Conservation (phyloP, 2,329 filamentous ascomycete species). For the Scedosporium minutisporum region DNA sequence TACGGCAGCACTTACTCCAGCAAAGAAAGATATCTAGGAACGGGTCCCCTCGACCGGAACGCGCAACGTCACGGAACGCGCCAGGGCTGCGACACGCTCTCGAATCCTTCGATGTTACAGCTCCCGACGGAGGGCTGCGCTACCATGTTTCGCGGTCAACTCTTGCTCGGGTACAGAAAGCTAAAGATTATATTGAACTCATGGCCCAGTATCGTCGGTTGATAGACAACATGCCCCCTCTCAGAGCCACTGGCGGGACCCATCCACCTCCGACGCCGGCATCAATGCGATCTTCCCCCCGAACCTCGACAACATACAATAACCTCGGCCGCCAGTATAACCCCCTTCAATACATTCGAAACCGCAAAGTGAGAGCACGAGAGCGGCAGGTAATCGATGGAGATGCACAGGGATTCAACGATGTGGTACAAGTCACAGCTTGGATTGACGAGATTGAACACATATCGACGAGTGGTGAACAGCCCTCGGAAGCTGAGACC, state of each 20-base stretch:
- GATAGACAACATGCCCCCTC: slow-evolving; percentile 66
- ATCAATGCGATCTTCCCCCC: slow-evolving; percentile 7
- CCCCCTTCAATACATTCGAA: slow-evolving; percentile 84
- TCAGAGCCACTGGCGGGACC: slow-evolving; percentile 24
- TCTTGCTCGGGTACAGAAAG: slow-evolving; percentile 71
- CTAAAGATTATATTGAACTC: slow-evolving; percentile 76
- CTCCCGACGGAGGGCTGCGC: slow-evolving; percentile 36
- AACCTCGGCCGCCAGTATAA: slow-evolving; percentile 68
- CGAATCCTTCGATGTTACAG: slow-evolving; percentile 35
- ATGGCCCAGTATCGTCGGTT: slow-evolving; percentile 75
- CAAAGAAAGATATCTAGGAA: slow-evolving; percentile 55
- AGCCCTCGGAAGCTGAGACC: slow-evolving; percentile 16
- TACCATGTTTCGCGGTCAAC: slow-evolving; percentile 73
- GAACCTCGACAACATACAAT: slow-evolving; percentile 22
- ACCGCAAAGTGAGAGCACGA: slow-evolving; percentile 73
- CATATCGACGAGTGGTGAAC: slow-evolving; percentile 11
- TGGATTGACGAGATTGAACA: slow-evolving; percentile 65
- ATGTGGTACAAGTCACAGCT: slow-evolving; percentile 58
- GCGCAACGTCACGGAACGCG: slow-evolving; percentile 16
- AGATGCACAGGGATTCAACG: slow-evolving; percentile 65
- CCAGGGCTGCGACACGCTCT: slow-evolving; percentile 20
- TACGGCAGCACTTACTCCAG: slow-evolving; percentile 62
- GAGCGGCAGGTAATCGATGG: slow-evolving; percentile 68
- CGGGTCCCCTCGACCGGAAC: slow-evolving; percentile 47
- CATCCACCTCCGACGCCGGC: slow-evolving; percentile 32